These are phyloP conservation scores for Croton setiger DNA, from an alignment of 441 rosid genomes.

Conservation along the genomic window DNA sequence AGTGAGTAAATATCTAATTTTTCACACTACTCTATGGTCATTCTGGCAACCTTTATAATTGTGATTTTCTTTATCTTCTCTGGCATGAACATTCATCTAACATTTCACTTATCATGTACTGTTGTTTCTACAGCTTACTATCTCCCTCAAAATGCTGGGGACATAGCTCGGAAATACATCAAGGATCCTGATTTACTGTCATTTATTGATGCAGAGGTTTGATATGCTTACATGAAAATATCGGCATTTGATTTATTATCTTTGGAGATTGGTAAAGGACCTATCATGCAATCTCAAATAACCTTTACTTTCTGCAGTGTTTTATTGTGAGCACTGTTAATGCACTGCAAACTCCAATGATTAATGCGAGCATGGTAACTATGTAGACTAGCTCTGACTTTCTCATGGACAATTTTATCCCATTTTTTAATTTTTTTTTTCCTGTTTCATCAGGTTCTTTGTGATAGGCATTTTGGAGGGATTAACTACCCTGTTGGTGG, in stretches of 20 bases:
- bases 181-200: conserved; percentile 82
- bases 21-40: not conserved
- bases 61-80: not conserved
- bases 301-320: conserved; percentile 57
- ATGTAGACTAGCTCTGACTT: conserved; percentile 12
- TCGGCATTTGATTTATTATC: not conserved
- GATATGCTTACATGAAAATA: conserved; percentile 18
- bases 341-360: conserved; percentile 91
- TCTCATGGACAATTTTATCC: conserved; percentile 9
- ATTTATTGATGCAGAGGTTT: conserved; percentile 95
- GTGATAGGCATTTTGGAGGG: conserved; percentile 98
- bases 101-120: conserved; percentile 4
- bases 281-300: conserved; percentile 7
- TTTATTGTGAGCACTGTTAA: conserved; percentile 93
- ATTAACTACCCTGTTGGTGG: conserved; percentile 97
- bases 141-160: conserved; percentile 91
- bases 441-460: conserved; percentile 58
- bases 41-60: not conserved
- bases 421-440: conserved; percentile 14
- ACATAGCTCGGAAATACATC: conserved; percentile 78
- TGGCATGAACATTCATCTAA: not conserved
- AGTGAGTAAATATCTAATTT: not conserved
- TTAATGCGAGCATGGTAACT: conserved; percentile 92
- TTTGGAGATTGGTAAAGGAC: not conserved
- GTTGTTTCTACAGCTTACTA: conserved; percentile 58